These are phyloP conservation scores for Neltuma alba DNA, from an alignment of 306 rosid genomes.

Conservation along the genomic window DNA sequence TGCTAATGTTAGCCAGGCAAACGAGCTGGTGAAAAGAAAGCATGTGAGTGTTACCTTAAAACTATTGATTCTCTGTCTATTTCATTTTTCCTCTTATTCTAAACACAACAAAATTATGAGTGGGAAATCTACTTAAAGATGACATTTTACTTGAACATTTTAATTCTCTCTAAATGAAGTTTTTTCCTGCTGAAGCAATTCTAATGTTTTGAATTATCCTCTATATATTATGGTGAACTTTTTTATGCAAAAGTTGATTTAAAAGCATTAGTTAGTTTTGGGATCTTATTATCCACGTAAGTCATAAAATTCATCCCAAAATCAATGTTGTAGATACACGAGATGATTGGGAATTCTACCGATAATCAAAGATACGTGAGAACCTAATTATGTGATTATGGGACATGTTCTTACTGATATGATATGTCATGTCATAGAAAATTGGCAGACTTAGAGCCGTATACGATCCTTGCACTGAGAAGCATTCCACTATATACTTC, in stretches of 20 bases:
- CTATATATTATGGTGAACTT: background rate
- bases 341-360: no score
- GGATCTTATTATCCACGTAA: no score
- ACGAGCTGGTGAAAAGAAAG: slow-evolving; percentile 56
- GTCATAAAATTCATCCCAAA: no score
- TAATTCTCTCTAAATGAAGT: background rate
- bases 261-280: no score
- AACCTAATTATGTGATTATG: slow-evolving; percentile 1
- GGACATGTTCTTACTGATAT: slow-evolving; percentile 30
- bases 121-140: background rate
- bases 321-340: no score
- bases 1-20: slow-evolving; percentile 54
- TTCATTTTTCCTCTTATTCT: background rate
- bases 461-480: slow-evolving; percentile 96
- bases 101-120: background rate
- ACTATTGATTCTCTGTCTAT: background rate
- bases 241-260: background rate
- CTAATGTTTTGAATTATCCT: background rate
- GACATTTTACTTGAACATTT: background rate
- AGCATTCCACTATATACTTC: slow-evolving; percentile 66
- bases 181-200: slow-evolving; percentile 10
- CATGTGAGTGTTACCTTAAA: slow-evolving; percentile 52
- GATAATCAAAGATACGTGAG: background rate
- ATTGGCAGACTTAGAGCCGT: slow-evolving; percentile 50
- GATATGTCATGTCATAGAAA: slow-evolving; percentile 46